Percentiles rank a stretch among this genome's conserved stretches.
These are phyloP conservation scores for Tubosaeta sp. DNA, from an alignment of 768 basidiomycete species.

Conservation along the genomic window DNA sequence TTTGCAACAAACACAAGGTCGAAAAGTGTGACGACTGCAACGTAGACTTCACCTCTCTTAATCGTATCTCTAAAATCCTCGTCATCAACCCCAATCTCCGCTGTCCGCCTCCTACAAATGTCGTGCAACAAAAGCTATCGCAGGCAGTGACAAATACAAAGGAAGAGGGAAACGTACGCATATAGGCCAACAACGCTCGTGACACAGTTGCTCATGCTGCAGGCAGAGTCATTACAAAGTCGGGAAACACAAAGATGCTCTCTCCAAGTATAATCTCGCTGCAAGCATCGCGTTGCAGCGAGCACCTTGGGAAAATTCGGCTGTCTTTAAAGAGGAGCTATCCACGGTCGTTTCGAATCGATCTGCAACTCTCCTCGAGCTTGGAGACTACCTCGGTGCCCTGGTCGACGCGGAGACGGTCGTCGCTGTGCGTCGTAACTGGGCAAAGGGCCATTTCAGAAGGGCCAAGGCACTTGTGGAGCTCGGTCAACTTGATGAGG, in stretches of 20 bases:
- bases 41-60: constrained; percentile 70
- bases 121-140: constrained; percentile 71
- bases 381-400: constrained; percentile 70
- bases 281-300: constrained; percentile 73
- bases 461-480: constrained; percentile 86
- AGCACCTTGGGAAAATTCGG: constrained; percentile 86
- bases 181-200: neutral
- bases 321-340: constrained; percentile 83
- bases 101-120: constrained; percentile 76
- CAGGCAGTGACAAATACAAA: constrained; percentile 75
- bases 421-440: constrained; percentile 75
- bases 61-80: constrained; percentile 71
- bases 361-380: constrained; percentile 79
- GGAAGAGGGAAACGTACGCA: constrained; percentile 90
- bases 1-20: constrained; percentile 63
- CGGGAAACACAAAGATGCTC: constrained; percentile 64
- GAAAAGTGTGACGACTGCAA: constrained; percentile 74
- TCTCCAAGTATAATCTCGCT: constrained; percentile 75
- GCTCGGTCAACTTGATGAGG: constrained; percentile 65
- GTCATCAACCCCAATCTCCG: constrained; percentile 63
- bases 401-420: constrained; percentile 90
- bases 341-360: constrained; percentile 89
- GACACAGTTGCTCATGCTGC: constrained; percentile 9
- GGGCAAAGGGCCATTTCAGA: constrained; percentile 96
- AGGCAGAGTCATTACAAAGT: constrained; percentile 72